phyloP scores from a whole-genome alignment of 225 moss, liverwort and hornwort species.

The Neckera pumila region DNA sequence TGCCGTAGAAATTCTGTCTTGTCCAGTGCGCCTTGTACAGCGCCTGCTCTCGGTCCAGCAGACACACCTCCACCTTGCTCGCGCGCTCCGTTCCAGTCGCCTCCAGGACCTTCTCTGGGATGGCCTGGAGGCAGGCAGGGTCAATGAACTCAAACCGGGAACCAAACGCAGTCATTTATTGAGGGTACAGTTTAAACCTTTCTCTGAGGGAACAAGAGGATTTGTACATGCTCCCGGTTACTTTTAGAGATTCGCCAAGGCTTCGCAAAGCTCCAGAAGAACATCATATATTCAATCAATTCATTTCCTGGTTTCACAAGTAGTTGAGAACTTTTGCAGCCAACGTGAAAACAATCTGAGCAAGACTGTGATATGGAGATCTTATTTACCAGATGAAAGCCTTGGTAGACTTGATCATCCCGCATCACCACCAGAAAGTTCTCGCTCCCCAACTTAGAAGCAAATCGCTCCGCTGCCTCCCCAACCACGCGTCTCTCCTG shows the following conservation, averaged over 20 bases:
- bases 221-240: background rate
- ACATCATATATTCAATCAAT: background rate
- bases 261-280: background rate
- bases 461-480: background rate
- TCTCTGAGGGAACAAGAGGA: background rate
- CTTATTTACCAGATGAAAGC: conserved; percentile 4
- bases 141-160: background rate
- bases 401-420: conserved; percentile 13
- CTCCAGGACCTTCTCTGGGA: background rate
- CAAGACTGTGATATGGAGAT: background rate
- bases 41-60: background rate
- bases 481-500: background rate
- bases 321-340: background rate
- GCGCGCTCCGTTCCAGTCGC: background rate
- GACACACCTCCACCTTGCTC: background rate
- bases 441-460: background rate
- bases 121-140: background rate
- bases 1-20: too few relatives aligned
- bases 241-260: background rate
- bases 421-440: conserved; percentile 11
- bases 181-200: background rate
- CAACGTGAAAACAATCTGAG: background rate
- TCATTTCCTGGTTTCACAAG: background rate
- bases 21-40: background rate
- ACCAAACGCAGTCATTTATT: background rate